A percentile compares a stretch with the other conserved stretches of the same genome.
Evolutionary conservation across 495 filamentous ascomycete species (phyloP).

Genomic region (Arthonia radiata): DNA sequence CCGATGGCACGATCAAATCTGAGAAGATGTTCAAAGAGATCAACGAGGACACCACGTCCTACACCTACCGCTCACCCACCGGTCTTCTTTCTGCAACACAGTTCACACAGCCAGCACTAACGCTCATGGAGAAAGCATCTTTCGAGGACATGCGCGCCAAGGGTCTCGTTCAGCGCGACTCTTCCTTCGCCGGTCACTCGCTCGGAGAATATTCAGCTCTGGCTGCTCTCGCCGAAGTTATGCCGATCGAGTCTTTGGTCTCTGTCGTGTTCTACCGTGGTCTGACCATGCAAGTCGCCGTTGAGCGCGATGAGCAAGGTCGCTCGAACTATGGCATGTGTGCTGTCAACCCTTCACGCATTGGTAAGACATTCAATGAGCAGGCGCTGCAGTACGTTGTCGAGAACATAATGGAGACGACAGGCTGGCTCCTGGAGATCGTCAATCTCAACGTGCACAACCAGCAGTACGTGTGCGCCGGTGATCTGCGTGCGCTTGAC

Average conservation of each 20-base stretch:
- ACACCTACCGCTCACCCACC: constrained; percentile 88
- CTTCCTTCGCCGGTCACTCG: constrained; percentile 92
- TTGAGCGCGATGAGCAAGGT: constrained; percentile 79
- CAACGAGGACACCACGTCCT: constrained; percentile 68
- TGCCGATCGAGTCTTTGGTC: constrained; percentile 95
- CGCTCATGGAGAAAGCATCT: constrained; percentile 97
- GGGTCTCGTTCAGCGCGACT: constrained; percentile 84
- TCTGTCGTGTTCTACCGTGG: constrained; percentile 98
- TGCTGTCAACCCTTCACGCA: constrained; percentile 90
- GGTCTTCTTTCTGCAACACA: constrained; percentile 93
- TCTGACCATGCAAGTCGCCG: constrained; percentile 96
- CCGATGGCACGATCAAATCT: constrained; percentile 80
- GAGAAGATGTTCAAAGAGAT: constrained; percentile 99
- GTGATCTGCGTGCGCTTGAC: constrained; percentile 87
- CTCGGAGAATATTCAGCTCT: constrained; percentile 96
- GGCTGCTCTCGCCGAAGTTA: constrained; percentile 88
- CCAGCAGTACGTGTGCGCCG: constrained; percentile 94
- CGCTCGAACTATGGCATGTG: constrained; percentile 98
- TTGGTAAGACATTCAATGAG: constrained; percentile 95
- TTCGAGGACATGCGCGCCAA: constrained; percentile 98
- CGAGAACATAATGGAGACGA: constrained; percentile 73
- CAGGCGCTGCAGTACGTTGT: constrained; percentile 88
- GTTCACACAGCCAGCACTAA: constrained; percentile 93
- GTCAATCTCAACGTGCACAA: constrained; percentile 99
- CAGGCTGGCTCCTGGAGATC: constrained; percentile 87